Conservation (phyloP, 306 rosid genomes). For the Erythrophleum fordii region DNA sequence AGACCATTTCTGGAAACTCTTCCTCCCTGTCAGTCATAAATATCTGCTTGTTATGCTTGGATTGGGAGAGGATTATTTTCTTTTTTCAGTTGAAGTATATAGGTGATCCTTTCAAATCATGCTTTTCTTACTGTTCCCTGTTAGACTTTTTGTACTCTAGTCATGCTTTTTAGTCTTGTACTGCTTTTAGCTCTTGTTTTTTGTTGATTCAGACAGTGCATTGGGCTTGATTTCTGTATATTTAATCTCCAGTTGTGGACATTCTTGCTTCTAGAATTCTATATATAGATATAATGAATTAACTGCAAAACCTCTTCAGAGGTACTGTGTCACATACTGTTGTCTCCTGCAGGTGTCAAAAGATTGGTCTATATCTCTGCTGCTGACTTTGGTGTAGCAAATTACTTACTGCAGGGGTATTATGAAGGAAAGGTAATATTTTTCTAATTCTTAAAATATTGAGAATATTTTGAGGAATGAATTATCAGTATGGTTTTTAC, state of each 20-base stretch:
- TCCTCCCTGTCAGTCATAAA: neutral
- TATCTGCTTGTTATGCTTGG: neutral
- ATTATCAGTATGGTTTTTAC: constrained; percentile 14
- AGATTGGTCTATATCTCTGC: constrained; percentile 93
- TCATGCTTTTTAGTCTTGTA: neutral
- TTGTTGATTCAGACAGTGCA: neutral
- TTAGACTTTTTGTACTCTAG: neutral
- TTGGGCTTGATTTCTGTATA: neutral
- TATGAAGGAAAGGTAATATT: constrained; percentile 94
- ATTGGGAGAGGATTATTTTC: neutral
- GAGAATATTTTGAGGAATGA: constrained; percentile 28
- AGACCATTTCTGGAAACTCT: neutral
- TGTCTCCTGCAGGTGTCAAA: constrained; percentile 74
- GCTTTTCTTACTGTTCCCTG: constrained; percentile 4
- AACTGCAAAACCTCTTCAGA: neutral
- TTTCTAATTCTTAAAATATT: constrained; percentile 23
- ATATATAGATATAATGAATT: neutral
- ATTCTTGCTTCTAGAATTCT: neutral
- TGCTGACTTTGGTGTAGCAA: constrained; percentile 87
- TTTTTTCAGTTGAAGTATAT: neutral
- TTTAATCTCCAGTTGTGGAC: neutral
- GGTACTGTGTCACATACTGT: constrained; percentile 16
- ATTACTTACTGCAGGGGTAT: constrained; percentile 80
- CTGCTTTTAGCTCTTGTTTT: neutral
- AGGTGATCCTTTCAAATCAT: neutral